Conservation (phyloP, 2,329 filamentous ascomycete genomes). For the Sporothrix humicola region DNA sequence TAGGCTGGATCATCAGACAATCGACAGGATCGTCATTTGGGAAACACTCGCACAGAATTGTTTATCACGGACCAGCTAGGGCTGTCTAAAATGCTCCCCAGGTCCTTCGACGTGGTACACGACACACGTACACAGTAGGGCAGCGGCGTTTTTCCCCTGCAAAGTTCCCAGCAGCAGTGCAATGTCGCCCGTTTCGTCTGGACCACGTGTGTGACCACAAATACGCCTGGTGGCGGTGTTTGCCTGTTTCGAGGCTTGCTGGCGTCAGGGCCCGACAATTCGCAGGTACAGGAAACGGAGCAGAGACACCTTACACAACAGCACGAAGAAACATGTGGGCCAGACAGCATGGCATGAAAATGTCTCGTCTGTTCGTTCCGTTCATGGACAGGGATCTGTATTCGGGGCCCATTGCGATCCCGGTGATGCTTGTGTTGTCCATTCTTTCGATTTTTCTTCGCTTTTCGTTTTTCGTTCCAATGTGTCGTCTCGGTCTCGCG, state of each 20-base stretch:
- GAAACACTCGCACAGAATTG: no score
- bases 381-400: neutral
- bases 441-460: neutral
- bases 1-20: no score
- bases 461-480: neutral
- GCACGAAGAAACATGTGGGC: constrained; percentile 17
- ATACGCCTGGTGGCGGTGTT: constrained; percentile 14
- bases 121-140: neutral
- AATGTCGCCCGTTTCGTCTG: constrained; percentile 14
- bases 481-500: neutral
- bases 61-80: no score
- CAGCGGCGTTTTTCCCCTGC: neutral
- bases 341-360: constrained; percentile 21
- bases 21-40: no score
- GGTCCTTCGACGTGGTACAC: neutral
- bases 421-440: neutral
- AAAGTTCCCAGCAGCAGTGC: no score
- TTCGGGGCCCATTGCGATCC: neutral
- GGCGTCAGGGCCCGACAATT: neutral
- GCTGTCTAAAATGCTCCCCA: neutral
- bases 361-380: neutral
- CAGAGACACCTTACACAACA: constrained; percentile 13
- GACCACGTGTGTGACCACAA: constrained; percentile 1
- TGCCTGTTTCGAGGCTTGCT: neutral
- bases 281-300: neutral